Conservation (phyloP, 2,329 filamentous ascomycete genomes). For the Nemania sp. region DNA sequence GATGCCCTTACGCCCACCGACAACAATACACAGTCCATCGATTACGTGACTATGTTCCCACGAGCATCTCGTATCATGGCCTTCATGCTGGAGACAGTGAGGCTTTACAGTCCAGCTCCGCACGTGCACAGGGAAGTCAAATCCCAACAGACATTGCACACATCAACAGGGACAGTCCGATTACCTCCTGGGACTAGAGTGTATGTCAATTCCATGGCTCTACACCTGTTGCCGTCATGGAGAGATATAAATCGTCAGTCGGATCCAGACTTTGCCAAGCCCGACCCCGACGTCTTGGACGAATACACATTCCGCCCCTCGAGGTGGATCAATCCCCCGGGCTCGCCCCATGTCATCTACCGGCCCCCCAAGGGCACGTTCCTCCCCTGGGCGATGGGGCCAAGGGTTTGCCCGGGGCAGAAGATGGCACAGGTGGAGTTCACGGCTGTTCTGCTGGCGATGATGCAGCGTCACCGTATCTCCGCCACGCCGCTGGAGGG, state of each 20-base stretch:
- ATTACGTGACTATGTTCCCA: neutral
- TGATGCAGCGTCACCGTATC: neutral
- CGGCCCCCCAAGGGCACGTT: neutral
- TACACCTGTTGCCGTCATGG: neutral
- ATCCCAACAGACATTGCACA: neutral
- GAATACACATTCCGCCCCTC: too few species aligned
- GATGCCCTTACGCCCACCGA: neutral
- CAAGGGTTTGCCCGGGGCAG: neutral
- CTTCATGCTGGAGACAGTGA: conserved; percentile 3
- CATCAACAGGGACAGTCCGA: neutral
- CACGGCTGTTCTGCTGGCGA: neutral
- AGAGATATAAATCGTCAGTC: neutral
- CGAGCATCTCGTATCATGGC: conserved; percentile 4
- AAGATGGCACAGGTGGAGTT: neutral
- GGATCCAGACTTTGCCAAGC: neutral
- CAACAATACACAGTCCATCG: neutral
- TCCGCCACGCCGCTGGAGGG: neutral
- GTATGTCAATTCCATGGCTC: neutral
- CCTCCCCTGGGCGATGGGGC: neutral
- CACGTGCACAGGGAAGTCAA: conserved; percentile 5
- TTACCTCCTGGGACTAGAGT: conserved; percentile 1
- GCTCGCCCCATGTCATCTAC: neutral
- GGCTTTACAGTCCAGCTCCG: neutral
- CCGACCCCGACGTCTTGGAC: neutral
- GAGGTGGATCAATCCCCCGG: neutral